A percentile compares a stretch with the other conserved stretches of the same genome.
Evolutionary conservation across 495 filamentous ascomycete species (phyloP).

Genomic region (Penicillium pulvis): DNA sequence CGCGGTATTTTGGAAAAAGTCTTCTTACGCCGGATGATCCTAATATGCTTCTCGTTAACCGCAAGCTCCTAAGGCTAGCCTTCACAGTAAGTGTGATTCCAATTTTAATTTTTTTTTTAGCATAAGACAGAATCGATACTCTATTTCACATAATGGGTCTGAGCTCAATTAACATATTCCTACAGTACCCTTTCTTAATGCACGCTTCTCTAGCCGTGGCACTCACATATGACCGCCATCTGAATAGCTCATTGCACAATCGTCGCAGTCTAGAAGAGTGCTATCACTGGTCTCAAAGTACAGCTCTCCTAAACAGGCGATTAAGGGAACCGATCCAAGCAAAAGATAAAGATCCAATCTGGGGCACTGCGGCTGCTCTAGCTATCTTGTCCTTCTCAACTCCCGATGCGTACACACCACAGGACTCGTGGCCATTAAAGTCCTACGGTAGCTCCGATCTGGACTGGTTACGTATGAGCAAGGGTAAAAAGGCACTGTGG

Average conservation of each 20-base stretch:
- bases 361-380: slow-evolving; percentile 46
- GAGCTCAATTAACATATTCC: slow-evolving; percentile 22
- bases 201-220: slow-evolving; percentile 48
- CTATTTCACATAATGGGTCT: not conserved
- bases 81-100: slow-evolving; percentile 37
- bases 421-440: slow-evolving; percentile 48
- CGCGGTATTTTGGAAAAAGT: slow-evolving; percentile 39
- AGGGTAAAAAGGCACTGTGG: slow-evolving; percentile 49
- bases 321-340: slow-evolving; percentile 36
- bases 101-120: slow-evolving; percentile 3
- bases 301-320: slow-evolving; percentile 37
- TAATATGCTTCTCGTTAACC: slow-evolving; percentile 40
- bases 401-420: slow-evolving; percentile 36
- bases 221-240: slow-evolving; percentile 46
- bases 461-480: slow-evolving; percentile 46
- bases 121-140: not conserved
- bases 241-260: slow-evolving; percentile 23
- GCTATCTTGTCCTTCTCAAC: slow-evolving; percentile 41
- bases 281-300: slow-evolving; percentile 47
- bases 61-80: slow-evolving; percentile 36
- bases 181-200: slow-evolving; percentile 50
- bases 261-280: slow-evolving; percentile 40
- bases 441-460: slow-evolving; percentile 32
- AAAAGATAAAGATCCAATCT: slow-evolving; percentile 46
- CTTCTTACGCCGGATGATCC: slow-evolving; percentile 38